These are phyloP conservation scores for Leccinum subtestaceum DNA, from an alignment of 768 basidiomycete species.

Conservation along the genomic window DNA sequence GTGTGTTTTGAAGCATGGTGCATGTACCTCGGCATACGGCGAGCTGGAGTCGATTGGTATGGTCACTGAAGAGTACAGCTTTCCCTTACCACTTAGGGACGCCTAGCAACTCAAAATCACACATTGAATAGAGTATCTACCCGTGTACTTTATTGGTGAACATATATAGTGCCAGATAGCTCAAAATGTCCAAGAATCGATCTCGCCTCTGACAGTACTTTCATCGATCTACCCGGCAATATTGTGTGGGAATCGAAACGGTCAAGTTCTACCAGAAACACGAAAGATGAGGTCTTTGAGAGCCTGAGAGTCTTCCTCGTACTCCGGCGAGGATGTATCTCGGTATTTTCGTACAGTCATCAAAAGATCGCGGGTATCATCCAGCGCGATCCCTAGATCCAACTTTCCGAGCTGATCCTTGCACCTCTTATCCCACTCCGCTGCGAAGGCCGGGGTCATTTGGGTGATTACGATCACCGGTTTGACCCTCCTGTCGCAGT, in stretches of 20 bases:
- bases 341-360: slow-evolving; percentile 18
- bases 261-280: slow-evolving; percentile 12
- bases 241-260: neutral
- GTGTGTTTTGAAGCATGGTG: neutral
- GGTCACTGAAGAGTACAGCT: neutral
- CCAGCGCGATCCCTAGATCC: slow-evolving; percentile 5
- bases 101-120: neutral
- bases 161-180: neutral
- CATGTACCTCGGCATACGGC: slow-evolving; percentile 5
- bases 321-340: slow-evolving; percentile 17
- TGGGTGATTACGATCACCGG: slow-evolving; percentile 27
- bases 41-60: neutral
- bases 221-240: neutral
- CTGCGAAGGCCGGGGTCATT: slow-evolving; percentile 16
- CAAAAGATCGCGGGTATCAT: slow-evolving; percentile 1
- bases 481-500: slow-evolving; percentile 23
- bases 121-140: neutral
- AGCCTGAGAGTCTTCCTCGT: slow-evolving; percentile 15
- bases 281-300: slow-evolving; percentile 19
- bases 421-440: slow-evolving; percentile 21
- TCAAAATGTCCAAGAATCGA: neutral
- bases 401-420: slow-evolving; percentile 14
- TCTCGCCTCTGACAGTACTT: neutral
- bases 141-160: neutral
- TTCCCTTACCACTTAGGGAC: neutral